phyloP scores from a whole-genome alignment of 305 asterid genomes.

The Fraxinus baroniana region DNA sequence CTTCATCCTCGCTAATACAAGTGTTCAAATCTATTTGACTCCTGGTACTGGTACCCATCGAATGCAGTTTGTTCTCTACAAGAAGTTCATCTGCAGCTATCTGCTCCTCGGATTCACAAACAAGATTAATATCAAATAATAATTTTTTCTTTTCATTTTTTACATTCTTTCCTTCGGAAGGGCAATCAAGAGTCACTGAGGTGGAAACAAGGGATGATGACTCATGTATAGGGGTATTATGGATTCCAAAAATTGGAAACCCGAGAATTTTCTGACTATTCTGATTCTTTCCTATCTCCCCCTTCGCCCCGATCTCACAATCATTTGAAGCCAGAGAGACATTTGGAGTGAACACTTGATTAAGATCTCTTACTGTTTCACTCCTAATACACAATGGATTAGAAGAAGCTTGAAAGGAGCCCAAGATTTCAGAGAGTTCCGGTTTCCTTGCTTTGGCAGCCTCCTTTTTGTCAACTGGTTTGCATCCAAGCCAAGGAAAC shows the following conservation, averaged over 20 bases:
- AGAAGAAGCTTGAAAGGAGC: constrained; percentile 33
- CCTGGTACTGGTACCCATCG: constrained; percentile 29
- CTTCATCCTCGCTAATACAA: constrained; percentile 63
- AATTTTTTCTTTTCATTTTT: constrained; percentile 38
- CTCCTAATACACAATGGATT: constrained; percentile 17
- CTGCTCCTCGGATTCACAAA: constrained; percentile 60
- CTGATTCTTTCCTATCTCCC: constrained; percentile 34
- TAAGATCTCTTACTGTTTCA: constrained; percentile 47
- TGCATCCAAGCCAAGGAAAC: constrained; percentile 73
- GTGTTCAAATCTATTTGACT: constrained; percentile 73
- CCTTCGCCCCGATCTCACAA: constrained; percentile 22
- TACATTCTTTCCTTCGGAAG: constrained; percentile 29
- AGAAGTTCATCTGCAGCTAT: constrained; percentile 32
- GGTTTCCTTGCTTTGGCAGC: constrained; percentile 26
- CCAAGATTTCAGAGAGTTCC: constrained; percentile 19
- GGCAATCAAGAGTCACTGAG: constrained; percentile 26
- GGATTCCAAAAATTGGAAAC: constrained; percentile 57
- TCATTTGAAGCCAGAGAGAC: constrained; percentile 30
- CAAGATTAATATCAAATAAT: constrained; percentile 70
- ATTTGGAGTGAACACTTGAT: constrained; percentile 31
- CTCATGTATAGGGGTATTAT: constrained; percentile 30
- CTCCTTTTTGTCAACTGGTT: constrained; percentile 37
- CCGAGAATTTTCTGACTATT: constrained; percentile 63
- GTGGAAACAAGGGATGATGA: constrained; percentile 33
- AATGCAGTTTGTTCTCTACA: constrained; percentile 30